Evolutionary conservation across 2,329 filamentous ascomycete genomes (phyloP), one percentile per base, ranked within the genome.

Genomic region (Trichoderma endophyticum): DNA sequence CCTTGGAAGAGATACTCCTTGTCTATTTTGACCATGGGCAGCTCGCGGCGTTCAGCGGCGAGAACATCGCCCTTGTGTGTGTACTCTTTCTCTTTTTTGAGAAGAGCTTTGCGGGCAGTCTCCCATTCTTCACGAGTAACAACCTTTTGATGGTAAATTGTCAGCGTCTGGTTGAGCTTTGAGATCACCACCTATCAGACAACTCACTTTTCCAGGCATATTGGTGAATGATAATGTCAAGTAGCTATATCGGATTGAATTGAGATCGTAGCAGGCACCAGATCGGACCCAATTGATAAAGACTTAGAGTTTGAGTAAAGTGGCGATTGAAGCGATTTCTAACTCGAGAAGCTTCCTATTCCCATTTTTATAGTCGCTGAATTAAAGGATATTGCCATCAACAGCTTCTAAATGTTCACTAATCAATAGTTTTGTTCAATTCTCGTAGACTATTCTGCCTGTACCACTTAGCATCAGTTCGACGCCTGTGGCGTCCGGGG

Each of bases 11-110:
- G 78, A 75, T 82, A 81, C 3, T 75, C 24, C 62, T 82, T 81
- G 34, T 78, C 76, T 24, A 84, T 73, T 36, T 80, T 80, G 63
- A 83, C 81, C 77, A 84, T 81, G 28, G 82, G 82, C 4, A 86
- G 81, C 6, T 80, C 73, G 12, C 78, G 80, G 24, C 80, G 80
- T 36, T 79, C 67, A 0, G 76, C 73, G 6, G 77, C 75, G 64
- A 83, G 76, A 21, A 73, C 75, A 24, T 80, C 78, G 61, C 71
- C 72, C 54, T 78, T 78, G 48, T 74, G 76, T 3, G 77, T 79
- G 30, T 78, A 76, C 21, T 78, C 77, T 67, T 82, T 82, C 71
- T 83, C 80, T 65, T 81, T 81, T 18, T 74, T 71, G 6, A 83
- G 77, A 24, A 82, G 76, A 3, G 75, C 76, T 57, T 79, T 82